phyloP scores from a whole-genome alignment of 495 filamentous ascomycete species.

The Elasticomyces elasticus region DNA sequence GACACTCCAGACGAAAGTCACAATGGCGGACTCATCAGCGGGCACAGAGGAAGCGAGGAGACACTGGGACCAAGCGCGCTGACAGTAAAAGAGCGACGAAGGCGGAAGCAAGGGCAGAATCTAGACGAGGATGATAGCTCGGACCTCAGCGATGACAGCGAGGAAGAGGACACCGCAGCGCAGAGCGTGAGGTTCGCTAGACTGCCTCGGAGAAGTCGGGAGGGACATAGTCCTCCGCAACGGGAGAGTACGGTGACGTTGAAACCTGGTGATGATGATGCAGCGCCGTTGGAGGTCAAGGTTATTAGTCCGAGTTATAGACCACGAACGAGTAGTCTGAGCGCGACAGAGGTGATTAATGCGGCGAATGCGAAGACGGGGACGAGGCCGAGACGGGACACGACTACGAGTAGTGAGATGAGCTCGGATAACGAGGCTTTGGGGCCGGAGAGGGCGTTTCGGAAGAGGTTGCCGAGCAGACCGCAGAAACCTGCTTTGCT shows the following conservation, averaged over 20 bases:
- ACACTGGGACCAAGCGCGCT: conserved; percentile 52
- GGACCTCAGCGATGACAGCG: conserved; percentile 91
- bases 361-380: conserved; percentile 39
- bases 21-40: conserved; percentile 71
- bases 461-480: conserved; percentile 4
- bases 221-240: conserved; percentile 48
- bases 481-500: conserved; percentile 33
- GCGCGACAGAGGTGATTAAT: conserved; percentile 62
- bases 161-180: conserved; percentile 51
- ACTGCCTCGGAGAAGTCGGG: conserved; percentile 78
- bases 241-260: conserved; percentile 14
- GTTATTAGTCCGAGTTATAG: conserved; percentile 22
- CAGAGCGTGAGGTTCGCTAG: conserved; percentile 92
- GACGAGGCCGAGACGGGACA: conserved; percentile 56
- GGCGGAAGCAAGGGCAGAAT: conserved; percentile 47
- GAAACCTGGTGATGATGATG: background rate
- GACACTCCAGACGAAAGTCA: conserved; percentile 68
- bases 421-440: conserved; percentile 77
- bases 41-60: conserved; percentile 60
- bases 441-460: conserved; percentile 36
- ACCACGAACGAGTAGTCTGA: conserved; percentile 61
- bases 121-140: conserved; percentile 95
- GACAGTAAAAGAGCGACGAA: conserved; percentile 36
- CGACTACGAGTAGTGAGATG: conserved; percentile 82
- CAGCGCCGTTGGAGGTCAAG: conserved; percentile 30